Conservation (phyloP, 768 basidiomycete species). For the Cystofilobasidium ferigula region DNA sequence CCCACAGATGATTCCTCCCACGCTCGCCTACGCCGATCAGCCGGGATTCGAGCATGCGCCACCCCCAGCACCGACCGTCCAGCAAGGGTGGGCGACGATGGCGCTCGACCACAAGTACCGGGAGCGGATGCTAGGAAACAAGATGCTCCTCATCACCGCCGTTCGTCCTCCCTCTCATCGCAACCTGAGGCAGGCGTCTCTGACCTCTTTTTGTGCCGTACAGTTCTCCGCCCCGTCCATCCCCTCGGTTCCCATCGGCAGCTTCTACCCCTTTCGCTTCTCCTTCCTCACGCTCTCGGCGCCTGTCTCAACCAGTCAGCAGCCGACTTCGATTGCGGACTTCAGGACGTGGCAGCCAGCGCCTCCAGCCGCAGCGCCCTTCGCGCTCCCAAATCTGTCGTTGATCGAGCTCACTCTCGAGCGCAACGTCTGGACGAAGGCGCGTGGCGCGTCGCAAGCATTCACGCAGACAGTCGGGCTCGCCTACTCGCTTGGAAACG, state of each 20-base stretch:
- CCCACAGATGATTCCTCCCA: neutral
- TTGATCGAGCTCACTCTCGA: neutral
- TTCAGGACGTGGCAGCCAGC: neutral
- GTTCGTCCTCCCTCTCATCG: neutral
- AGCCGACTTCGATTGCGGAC: neutral
- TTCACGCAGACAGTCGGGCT: neutral
- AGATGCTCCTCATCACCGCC: neutral
- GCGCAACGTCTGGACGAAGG: neutral
- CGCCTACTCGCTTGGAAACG: neutral
- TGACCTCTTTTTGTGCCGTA: neutral
- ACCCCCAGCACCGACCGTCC: neutral
- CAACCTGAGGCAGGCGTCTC: neutral
- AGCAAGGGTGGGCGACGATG: neutral
- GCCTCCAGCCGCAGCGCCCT: neutral
- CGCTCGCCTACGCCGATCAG: neutral
- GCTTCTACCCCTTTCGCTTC: neutral
- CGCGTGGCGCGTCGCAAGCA: neutral
- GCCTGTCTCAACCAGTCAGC: neutral
- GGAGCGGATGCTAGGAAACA: neutral
- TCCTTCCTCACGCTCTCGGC: neutral
- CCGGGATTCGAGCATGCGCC: neutral
- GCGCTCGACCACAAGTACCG: neutral
- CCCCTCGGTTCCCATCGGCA: neutral
- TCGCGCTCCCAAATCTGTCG: neutral
- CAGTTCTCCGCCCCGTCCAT: neutral